Base-by-base conservation (phyloP, 768 basidiomycete species). In the Phlebiopsis flavidoalba region DNA sequence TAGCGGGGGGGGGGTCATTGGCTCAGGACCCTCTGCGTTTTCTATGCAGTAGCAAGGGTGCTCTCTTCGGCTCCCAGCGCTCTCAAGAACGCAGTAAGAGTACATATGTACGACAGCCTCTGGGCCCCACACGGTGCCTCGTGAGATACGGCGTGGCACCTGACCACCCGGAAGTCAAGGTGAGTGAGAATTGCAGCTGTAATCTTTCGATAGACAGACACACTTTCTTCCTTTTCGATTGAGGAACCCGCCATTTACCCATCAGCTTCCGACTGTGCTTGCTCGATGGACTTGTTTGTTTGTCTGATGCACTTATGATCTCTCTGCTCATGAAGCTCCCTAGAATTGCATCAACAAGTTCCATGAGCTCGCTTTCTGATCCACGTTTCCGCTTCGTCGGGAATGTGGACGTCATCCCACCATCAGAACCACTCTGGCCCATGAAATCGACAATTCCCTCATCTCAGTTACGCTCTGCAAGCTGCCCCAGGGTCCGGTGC, bases 81-180 rank as follows among this genome's bases (percentile, higher is more conserved):
- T 2, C 72, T 69, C 35, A 76, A 75, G 1, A 63, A 70, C 7
- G 57, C 76, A 36, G 69, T 84, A n/a, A 73, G 76, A 54, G 83
- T 98, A 14, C 93, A 98, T 71, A 74, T 99, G 69, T 99, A 86
- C 71, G 96, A 99, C 75, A 81, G 93, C 36, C 79, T 96, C 11
- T 98, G 95, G 83, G 87, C 93, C 31, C 96, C 96, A 11, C 92
- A 97, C 70, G 97, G 97, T n/a, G n/a, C 0, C 80, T 98, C 1
- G 95, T 97, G 3, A 80, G 97, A 49, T 99, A 95, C 69, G 95
- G 97, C 0, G 95, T 99, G 14, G 96, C 97, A 11, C 96, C 96
- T 48, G 96, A 98, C 76, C 96, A 98, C 73, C 94, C 97, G 10
- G 96, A 98, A 77, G 95, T 98, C 73, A 99, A 98, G 84, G 96